phyloP scores from a whole-genome alignment of 2,329 filamentous ascomycete species.

The Aspergillus carbonarius region DNA sequence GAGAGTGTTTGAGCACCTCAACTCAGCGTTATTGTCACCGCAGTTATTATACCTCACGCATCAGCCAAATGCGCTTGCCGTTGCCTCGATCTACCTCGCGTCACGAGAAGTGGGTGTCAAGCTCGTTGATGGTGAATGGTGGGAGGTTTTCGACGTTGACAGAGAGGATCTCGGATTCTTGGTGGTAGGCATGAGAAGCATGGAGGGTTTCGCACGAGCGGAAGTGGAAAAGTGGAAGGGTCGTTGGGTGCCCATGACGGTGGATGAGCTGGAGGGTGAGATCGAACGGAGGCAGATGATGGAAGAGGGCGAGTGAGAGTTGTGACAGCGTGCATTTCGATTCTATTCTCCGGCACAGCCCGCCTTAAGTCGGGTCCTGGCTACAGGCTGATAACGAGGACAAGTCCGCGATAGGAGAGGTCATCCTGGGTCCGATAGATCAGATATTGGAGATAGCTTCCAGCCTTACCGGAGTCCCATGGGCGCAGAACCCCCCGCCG shows the following conservation, averaged over 20 bases:
- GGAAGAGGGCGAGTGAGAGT: constrained; percentile 40
- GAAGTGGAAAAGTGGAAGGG: constrained; percentile 59
- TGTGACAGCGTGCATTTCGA: background rate
- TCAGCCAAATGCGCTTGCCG: constrained; percentile 80
- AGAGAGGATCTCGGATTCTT: constrained; percentile 91
- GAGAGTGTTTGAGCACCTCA: constrained; percentile 74
- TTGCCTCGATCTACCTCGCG: constrained; percentile 87
- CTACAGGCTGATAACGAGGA: background rate
- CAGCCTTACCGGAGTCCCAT: background rate
- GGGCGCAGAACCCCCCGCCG: background rate
- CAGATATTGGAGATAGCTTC: background rate
- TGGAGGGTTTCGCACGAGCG: constrained; percentile 66
- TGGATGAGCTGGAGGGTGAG: constrained; percentile 59
- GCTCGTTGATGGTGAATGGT: constrained; percentile 85
- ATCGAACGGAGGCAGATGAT: constrained; percentile 53
- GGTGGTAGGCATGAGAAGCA: constrained; percentile 78
- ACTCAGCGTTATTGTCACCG: constrained; percentile 78
- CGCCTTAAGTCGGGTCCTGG: background rate
- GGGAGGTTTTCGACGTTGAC: constrained; percentile 97
- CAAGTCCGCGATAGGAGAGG: background rate
- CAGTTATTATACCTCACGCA: constrained; percentile 90
- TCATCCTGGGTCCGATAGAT: background rate
- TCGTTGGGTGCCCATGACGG: constrained; percentile 57
- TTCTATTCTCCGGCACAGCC: background rate
- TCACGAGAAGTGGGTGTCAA: constrained; percentile 73